These are phyloP conservation scores for Rhizopogon rudus DNA, from an alignment of 768 basidiomycete species.

Conservation along the genomic window DNA sequence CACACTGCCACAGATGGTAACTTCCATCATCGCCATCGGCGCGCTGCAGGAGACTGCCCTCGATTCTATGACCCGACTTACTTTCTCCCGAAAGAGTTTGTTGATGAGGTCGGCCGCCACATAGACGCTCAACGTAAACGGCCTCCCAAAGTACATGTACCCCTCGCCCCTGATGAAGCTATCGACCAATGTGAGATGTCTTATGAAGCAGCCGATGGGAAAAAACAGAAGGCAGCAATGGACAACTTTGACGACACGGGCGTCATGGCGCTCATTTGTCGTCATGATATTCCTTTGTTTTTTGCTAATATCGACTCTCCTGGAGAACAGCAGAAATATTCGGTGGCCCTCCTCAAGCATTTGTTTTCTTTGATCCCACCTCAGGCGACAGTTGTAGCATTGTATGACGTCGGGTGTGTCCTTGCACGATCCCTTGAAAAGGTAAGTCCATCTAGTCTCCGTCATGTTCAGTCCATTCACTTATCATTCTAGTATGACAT, in stretches of 20 bases:
- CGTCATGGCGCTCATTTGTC: constrained; percentile 33
- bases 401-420: constrained; percentile 35
- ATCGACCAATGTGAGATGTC: constrained; percentile 31
- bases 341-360: constrained; percentile 28
- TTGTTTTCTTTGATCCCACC: constrained; percentile 25
- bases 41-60: constrained; percentile 25
- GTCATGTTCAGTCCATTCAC: neutral
- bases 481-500: constrained; percentile 21
- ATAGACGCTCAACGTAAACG: constrained; percentile 22
- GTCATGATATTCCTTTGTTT: constrained; percentile 32
- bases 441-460: constrained; percentile 19
- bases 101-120: constrained; percentile 25
- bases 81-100: constrained; percentile 28
- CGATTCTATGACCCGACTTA: constrained; percentile 27
- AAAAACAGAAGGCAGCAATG: constrained; percentile 20
- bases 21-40: constrained; percentile 33
- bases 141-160: neutral
- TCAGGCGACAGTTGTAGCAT: constrained; percentile 15
- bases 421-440: constrained; percentile 17
- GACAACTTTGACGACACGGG: constrained; percentile 29
- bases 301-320: constrained; percentile 35
- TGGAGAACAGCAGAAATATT: constrained; percentile 36
- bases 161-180: constrained; percentile 26
- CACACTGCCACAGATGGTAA: constrained; percentile 27
- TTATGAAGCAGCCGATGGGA: constrained; percentile 29